Conservation (phyloP, 192 early-diverging fungal species). For the Pecoramyces ruminantium region DNA sequence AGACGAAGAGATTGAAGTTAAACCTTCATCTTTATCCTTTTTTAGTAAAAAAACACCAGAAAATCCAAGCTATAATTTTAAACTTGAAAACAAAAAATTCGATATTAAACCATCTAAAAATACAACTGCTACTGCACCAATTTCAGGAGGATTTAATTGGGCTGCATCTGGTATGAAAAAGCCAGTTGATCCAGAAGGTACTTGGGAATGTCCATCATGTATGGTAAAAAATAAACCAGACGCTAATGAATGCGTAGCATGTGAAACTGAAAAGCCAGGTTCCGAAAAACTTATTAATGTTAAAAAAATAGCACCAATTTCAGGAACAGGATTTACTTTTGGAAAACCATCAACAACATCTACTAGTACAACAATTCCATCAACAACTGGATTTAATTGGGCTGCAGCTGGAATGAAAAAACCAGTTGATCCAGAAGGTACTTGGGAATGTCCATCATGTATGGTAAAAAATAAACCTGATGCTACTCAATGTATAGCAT, state of each 20-base stretch:
- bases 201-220: not conserved
- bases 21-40: not conserved
- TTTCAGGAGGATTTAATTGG: not conserved
- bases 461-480: not conserved
- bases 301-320: no score
- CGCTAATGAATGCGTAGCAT: not conserved
- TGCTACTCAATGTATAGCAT: not conserved
- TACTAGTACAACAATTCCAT: not conserved
- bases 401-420: not conserved
- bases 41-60: not conserved
- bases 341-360: not conserved
- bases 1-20: not conserved
- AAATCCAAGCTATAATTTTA: not conserved
- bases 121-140: not conserved
- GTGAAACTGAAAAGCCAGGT: not conserved
- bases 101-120: not conserved
- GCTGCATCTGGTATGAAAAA: not conserved
- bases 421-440: not conserved
- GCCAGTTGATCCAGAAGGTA: not conserved
- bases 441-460: not conserved
- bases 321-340: no score
- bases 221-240: not conserved
- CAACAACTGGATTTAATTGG: not conserved
- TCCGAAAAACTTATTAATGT: not conserved
- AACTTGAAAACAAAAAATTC: not conserved